Percentiles rank a stretch among this genome's conserved stretches.
Conservation (phyloP, 768 basidiomycete genomes). For the Suillus bovinus region DNA sequence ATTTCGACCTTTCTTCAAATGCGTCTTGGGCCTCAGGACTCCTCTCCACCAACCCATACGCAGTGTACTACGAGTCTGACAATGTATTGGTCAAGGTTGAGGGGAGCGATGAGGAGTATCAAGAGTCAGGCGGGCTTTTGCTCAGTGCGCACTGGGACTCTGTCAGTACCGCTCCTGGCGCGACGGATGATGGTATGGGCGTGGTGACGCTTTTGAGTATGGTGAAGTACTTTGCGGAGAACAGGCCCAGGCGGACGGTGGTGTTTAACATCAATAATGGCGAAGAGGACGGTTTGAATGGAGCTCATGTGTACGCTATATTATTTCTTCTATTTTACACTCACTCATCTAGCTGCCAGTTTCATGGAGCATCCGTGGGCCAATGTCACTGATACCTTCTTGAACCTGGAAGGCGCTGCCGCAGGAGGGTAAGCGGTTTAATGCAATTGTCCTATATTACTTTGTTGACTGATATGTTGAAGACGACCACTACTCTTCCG, state of each 20-base stretch:
- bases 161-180: slow-evolving; percentile 72
- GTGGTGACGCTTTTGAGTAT: slow-evolving; percentile 66
- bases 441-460: background rate
- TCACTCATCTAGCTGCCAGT: slow-evolving; percentile 32
- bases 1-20: slow-evolving; percentile 51
- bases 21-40: slow-evolving; percentile 42
- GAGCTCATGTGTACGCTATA: slow-evolving; percentile 59
- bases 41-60: slow-evolving; percentile 19
- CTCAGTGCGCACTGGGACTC: slow-evolving; percentile 86
- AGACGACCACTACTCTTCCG: slow-evolving; percentile 81
- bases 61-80: slow-evolving; percentile 62
- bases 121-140: slow-evolving; percentile 48
- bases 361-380: slow-evolving; percentile 80
- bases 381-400: slow-evolving; percentile 60
- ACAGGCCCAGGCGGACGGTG: slow-evolving; percentile 57
- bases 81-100: slow-evolving; percentile 69
- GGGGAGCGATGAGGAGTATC: slow-evolving; percentile 42
- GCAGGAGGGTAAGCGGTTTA: slow-evolving; percentile 60
- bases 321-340: slow-evolving; percentile 6
- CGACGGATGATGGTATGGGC: slow-evolving; percentile 80
- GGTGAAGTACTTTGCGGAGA: slow-evolving; percentile 51
- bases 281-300: slow-evolving; percentile 76
- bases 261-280: slow-evolving; percentile 88
- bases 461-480: slow-evolving; percentile 8
- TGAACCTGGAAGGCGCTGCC: slow-evolving; percentile 83